Base-by-base conservation (phyloP, 345 rosid species). In the Xanthoceras sorbifolium region DNA sequence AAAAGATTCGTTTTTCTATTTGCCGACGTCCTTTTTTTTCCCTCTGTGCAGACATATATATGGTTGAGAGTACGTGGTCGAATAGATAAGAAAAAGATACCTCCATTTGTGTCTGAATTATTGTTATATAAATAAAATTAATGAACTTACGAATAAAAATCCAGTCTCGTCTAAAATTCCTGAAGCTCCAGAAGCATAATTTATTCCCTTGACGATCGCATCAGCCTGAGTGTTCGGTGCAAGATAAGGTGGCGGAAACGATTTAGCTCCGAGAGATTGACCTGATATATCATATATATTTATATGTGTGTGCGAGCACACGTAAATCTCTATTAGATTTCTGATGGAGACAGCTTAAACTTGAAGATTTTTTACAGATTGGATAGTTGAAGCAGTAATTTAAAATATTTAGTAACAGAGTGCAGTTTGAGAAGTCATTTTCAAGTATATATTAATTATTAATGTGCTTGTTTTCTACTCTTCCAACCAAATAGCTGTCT, bases 91-190 rank as follows among this genome's bases (percentile, higher is more conserved):
- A n/a, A n/a, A n/a, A n/a, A n/a, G n/a, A n/a, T n/a, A n/a, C n/a
- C n/a, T n/a, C n/a, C n/a, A n/a, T n/a, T n/a, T n/a, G n/a, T n/a
- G n/a, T n/a, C n/a, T n/a, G n/a, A n/a, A n/a, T n/a, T n/a, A n/a
- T 50, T 50, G 48, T n/a, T 9, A 34, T 38, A 0, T 55, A 42
- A n/a, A 25, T 32, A 69, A 34, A 12, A 69, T 11, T 38, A 18
- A n/a, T 42, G 26, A 18, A 73, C 87, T 89, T 75, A 90, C 88
- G 20, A 87, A 84, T 1, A 89, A 77, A 62, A 74, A 75, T 48
- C 88, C 88, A 1, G 89, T 86, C 72, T 84, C 84, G 22, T 89
- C 90, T 77, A 89, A 75, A 72, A 89, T 82, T 59, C 93, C 93
- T 34, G 85, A 81, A 29, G 89, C 84, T 20, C 93, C 89, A 25